Evolutionary conservation across 108 stramenopile genomes (phyloP).

Genomic region (Cyclotella sp.): DNA sequence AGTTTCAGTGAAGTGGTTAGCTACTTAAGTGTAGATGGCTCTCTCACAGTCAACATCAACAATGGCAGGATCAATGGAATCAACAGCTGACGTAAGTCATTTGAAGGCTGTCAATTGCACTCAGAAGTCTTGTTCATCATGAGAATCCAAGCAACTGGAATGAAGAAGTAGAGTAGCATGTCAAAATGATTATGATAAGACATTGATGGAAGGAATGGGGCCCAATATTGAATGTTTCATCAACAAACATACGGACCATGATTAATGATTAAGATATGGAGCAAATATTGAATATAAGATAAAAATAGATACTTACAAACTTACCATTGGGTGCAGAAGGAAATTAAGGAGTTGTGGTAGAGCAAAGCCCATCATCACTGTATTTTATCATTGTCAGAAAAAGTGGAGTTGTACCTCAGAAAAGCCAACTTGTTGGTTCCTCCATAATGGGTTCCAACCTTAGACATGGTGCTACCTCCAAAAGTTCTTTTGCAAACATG

Average conservation of each 20-base stretch:
- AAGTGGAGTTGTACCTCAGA: background rate
- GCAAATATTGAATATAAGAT: background rate
- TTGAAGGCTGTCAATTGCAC: slow-evolving; percentile 19
- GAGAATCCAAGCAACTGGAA: slow-evolving; percentile 19
- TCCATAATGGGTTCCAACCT: background rate
- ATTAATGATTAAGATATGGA: background rate
- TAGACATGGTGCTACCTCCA: slow-evolving; percentile 5
- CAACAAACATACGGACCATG: background rate
- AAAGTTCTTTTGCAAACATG: background rate
- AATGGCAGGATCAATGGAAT: background rate
- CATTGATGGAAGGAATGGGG: background rate
- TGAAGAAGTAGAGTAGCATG: background rate
- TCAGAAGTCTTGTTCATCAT: slow-evolving; percentile 14
- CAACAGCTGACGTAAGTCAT: background rate
- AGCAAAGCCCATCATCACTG: slow-evolving; percentile 4
- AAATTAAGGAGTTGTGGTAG: slow-evolving; percentile 9
- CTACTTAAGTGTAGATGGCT: background rate
- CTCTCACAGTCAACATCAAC: too few species aligned
- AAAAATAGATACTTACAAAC: background rate
- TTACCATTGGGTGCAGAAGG: background rate
- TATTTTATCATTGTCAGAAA: slow-evolving; percentile 4
- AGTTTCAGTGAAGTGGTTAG: background rate
- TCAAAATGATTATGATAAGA: slow-evolving; percentile 12
- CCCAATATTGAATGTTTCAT: too few species aligned
- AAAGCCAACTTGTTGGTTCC: background rate